Evolutionary conservation across 2,329 filamentous ascomycete species (phyloP).

Genomic region (Mycocentrospora acerina): DNA sequence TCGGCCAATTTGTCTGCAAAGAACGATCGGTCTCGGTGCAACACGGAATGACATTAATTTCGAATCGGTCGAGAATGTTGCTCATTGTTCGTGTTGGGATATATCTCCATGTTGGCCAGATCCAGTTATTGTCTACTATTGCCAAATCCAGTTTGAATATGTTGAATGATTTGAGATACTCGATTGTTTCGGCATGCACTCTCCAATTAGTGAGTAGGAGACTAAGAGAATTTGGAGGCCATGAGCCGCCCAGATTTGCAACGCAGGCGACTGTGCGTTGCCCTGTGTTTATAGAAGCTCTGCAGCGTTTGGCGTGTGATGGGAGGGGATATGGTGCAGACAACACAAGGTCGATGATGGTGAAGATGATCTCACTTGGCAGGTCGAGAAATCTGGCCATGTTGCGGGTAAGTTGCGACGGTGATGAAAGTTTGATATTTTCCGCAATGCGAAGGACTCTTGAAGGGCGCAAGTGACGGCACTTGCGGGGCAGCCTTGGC

Average conservation of each 20-base stretch:
- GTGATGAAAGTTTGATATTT: no score
- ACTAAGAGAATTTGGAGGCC: not conserved
- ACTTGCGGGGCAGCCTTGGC: no score
- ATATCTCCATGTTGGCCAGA: slow-evolving; percentile 15
- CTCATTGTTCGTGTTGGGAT: slow-evolving; percentile 3
- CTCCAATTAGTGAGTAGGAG: slow-evolving; percentile 6
- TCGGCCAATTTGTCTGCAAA: not conserved
- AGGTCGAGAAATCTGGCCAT: no score
- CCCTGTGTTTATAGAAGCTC: not conserved
- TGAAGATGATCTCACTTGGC: slow-evolving; percentile 12
- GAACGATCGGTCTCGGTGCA: slow-evolving; percentile 7
- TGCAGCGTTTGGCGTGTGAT: slow-evolving; percentile 3
- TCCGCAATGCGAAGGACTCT: no score
- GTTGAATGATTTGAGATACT: slow-evolving; percentile 4
- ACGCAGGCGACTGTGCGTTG: slow-evolving; percentile 6
- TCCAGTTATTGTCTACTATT: slow-evolving; percentile 15
- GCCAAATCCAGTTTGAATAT: slow-evolving; percentile 11
- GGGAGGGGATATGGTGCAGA: not conserved
- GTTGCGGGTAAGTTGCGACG: no score
- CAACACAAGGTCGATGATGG: slow-evolving; percentile 8
- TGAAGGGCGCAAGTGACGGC: no score
- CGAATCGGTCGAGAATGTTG: slow-evolving; percentile 3
- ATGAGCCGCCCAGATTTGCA: not conserved
- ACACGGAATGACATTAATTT: slow-evolving; percentile 12
- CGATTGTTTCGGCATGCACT: slow-evolving; percentile 7